These are phyloP conservation scores for Stereocaulon alpinum DNA, from an alignment of 495 filamentous ascomycete species.

Conservation along the genomic window DNA sequence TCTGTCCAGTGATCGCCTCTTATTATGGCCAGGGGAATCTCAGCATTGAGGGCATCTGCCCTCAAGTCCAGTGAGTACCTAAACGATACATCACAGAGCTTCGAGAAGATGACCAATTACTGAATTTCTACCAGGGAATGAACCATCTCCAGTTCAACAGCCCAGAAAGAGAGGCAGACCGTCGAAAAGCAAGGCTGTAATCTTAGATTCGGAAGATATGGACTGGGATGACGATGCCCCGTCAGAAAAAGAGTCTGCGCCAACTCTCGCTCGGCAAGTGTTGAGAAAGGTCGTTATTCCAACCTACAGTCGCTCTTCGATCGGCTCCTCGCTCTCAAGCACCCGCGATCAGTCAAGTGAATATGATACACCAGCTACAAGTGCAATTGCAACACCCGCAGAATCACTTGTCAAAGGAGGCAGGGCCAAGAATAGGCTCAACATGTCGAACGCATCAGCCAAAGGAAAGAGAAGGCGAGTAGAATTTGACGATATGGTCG, in stretches of 20 bases:
- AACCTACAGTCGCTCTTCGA: constrained; percentile 27
- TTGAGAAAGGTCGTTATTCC: constrained; percentile 37
- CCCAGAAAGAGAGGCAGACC: constrained; percentile 4
- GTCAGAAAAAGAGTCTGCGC: not conserved
- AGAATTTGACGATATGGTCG: constrained; percentile 28
- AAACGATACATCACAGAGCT: not conserved
- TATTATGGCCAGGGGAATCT: constrained; percentile 1
- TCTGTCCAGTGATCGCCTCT: not conserved
- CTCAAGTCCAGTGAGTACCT: constrained; percentile 1
- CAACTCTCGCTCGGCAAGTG: constrained; percentile 3
- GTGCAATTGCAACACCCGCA: constrained; percentile 50
- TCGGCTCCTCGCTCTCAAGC: constrained; percentile 26
- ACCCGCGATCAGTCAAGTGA: constrained; percentile 43
- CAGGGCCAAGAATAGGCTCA: constrained; percentile 26
- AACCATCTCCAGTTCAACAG: not conserved
- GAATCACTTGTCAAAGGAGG: constrained; percentile 28
- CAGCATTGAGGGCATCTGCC: not conserved
- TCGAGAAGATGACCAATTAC: not conserved
- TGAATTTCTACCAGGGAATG: not conserved
- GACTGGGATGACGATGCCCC: constrained; percentile 1
- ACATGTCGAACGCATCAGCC: constrained; percentile 20
- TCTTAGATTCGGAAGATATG: constrained; percentile 3
- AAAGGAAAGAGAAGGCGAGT: constrained; percentile 31
- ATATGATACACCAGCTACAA: constrained; percentile 70
- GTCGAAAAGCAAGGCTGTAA: not conserved